Conservation (phyloP, 1,284 basidiomycete species). For the Papiliotrema nemorosa region DNA sequence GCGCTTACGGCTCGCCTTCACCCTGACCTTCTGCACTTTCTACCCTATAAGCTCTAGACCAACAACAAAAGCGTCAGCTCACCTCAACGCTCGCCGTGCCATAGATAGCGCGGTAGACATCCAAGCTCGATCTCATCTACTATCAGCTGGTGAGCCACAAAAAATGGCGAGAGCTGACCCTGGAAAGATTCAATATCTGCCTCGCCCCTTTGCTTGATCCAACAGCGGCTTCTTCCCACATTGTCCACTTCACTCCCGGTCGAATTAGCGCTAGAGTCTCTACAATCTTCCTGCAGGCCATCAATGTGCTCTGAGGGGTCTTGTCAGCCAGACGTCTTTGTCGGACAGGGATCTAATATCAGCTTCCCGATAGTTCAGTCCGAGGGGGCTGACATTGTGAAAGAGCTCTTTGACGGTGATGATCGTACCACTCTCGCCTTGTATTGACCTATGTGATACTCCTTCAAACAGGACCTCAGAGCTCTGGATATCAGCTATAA, state of each 20-base stretch:
- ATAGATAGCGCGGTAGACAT: conserved; percentile 28
- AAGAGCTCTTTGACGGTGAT: conserved; percentile 80
- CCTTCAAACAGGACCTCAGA: conserved; percentile 66
- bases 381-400: conserved; percentile 61
- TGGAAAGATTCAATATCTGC: conserved; percentile 32
- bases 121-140: conserved; percentile 16
- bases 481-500: conserved; percentile 52
- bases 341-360: conserved; percentile 35
- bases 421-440: conserved; percentile 63
- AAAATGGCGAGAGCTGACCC: conserved; percentile 52
- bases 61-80: conserved; percentile 1
- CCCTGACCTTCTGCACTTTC: conserved; percentile 62
- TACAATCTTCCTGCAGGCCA: conserved; percentile 65
- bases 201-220: conserved; percentile 14
- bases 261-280: conserved; percentile 69
- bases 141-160: background rate
- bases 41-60: conserved; percentile 8
- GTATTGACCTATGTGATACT: conserved; percentile 64
- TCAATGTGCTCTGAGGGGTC: conserved; percentile 56
- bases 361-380: background rate
- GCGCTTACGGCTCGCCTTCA: conserved; percentile 54
- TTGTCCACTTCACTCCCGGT: conserved; percentile 63
- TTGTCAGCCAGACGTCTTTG: conserved; percentile 29
- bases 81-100: conserved; percentile 34
- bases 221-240: conserved; percentile 55